Conservation (phyloP, 2,329 filamentous ascomycete genomes). For the Amylocarpus encephaloides region DNA sequence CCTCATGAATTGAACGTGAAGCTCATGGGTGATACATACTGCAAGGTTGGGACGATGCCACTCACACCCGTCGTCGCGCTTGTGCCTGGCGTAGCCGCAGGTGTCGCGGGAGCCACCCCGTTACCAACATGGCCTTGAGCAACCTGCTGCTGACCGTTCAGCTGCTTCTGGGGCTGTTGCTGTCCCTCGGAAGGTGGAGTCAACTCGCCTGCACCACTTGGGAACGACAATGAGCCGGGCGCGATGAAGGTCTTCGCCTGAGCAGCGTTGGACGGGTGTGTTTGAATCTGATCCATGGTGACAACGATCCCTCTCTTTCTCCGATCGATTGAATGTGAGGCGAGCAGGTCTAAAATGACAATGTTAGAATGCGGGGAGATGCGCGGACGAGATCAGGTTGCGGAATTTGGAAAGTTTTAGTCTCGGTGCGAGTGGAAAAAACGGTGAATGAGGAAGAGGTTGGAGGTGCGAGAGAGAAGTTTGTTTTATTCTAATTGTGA, state of each 20-base stretch:
- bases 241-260: slow-evolving; percentile 96
- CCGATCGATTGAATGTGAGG: slow-evolving; percentile 14
- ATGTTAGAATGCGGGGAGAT: slow-evolving; percentile 24
- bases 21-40: slow-evolving; percentile 69
- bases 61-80: slow-evolving; percentile 63
- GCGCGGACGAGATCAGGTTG: neutral
- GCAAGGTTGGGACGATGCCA: slow-evolving; percentile 86
- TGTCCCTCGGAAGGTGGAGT: slow-evolving; percentile 67
- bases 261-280: slow-evolving; percentile 82
- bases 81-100: slow-evolving; percentile 86
- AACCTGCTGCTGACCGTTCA: slow-evolving; percentile 49
- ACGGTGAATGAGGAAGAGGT: slow-evolving; percentile 1
- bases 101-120: slow-evolving; percentile 83
- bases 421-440: slow-evolving; percentile 11
- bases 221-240: slow-evolving; percentile 86
- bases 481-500: slow-evolving; percentile 5
- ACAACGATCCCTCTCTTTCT: slow-evolving; percentile 12
- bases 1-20: slow-evolving; percentile 34
- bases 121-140: slow-evolving; percentile 58
- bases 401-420: too few relatives aligned
- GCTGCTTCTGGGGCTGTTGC: slow-evolving; percentile 32
- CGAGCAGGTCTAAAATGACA: slow-evolving; percentile 24
- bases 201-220: slow-evolving; percentile 74
- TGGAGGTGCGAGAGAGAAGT: neutral
- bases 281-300: slow-evolving; percentile 79